A percentile compares a stretch with the other conserved stretches of the same genome.
These are phyloP conservation scores for Euryodendron excelsum DNA, from an alignment of 148 eudicot species.

Conservation along the genomic window DNA sequence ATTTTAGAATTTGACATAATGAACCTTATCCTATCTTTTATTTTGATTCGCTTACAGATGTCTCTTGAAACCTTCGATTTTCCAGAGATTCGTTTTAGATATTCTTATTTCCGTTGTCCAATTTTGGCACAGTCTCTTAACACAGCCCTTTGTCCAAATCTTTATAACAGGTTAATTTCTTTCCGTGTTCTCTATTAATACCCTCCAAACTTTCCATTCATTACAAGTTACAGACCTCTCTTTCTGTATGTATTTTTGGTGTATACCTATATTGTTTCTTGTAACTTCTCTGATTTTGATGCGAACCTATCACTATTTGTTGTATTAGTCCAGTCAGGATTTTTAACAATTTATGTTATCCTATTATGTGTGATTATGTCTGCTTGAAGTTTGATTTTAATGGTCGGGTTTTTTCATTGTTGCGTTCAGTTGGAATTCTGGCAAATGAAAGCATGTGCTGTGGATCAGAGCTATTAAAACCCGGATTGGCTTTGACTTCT, in stretches of 20 bases:
- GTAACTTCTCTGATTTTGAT: background rate
- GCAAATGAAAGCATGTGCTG: slow-evolving; percentile 21
- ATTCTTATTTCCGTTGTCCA: slow-evolving; percentile 10
- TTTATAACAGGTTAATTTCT: background rate
- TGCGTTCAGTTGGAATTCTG: slow-evolving; percentile 14
- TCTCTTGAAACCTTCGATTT: slow-evolving; percentile 3
- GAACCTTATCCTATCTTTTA: slow-evolving; percentile 10
- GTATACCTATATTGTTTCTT: background rate
- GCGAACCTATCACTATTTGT: background rate
- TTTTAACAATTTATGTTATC: no score
- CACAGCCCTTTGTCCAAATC: background rate
- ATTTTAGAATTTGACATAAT: background rate
- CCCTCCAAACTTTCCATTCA: background rate
- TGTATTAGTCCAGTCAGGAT: background rate
- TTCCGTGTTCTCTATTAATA: slow-evolving; percentile 7
- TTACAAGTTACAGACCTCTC: no score
- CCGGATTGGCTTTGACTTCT: background rate
- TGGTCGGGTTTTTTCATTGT: background rate
- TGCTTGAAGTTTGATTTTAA: slow-evolving; percentile 1
- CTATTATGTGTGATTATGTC: background rate
- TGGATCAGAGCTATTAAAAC: slow-evolving; percentile 12
- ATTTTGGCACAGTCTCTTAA: background rate
- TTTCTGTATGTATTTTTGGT: background rate
- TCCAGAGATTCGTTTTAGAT: slow-evolving; percentile 13
- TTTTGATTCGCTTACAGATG: background rate